phyloP scores from a whole-genome alignment of 768 basidiomycete genomes.

The Suillus ampliporus region DNA sequence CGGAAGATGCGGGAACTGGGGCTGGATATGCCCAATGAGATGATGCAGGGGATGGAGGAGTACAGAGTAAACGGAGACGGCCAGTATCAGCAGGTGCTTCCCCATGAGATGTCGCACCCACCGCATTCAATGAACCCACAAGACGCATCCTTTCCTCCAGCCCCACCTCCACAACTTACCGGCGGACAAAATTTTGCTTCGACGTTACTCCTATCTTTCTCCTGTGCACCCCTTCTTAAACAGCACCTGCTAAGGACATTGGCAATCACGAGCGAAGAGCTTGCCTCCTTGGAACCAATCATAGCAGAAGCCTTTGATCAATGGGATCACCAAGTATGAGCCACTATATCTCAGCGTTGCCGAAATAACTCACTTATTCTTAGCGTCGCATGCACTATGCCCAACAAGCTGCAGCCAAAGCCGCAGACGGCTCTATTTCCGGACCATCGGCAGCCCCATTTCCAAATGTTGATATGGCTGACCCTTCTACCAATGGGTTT shows the following conservation, averaged over 20 bases:
- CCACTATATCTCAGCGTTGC: conserved; percentile 13
- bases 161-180: conserved; percentile 45
- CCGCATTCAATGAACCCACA: conserved; percentile 43
- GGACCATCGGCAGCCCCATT: conserved; percentile 38
- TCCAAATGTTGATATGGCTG: conserved; percentile 36
- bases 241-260: conserved; percentile 75
- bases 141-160: conserved; percentile 70
- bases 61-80: conserved; percentile 59
- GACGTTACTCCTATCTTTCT: conserved; percentile 76
- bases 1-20: conserved; percentile 84
- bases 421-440: conserved; percentile 32
- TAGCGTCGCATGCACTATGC: conserved; percentile 57
- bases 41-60: conserved; percentile 67
- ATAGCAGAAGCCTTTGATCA: conserved; percentile 88
- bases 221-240: conserved; percentile 75
- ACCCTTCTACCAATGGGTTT: conserved; percentile 35
- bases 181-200: conserved; percentile 84
- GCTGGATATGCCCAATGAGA: conserved; percentile 79
- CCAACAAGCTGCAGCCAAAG: conserved; percentile 40
- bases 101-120: conserved; percentile 41
- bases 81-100: conserved; percentile 42
- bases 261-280: conserved; percentile 78
- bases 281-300: conserved; percentile 77
- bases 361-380: conserved; percentile 1
- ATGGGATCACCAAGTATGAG: conserved; percentile 79